These are phyloP conservation scores for Monosporozyma yasuniensis DNA, from an alignment of 805 yeast species.

Conservation along the genomic window DNA sequence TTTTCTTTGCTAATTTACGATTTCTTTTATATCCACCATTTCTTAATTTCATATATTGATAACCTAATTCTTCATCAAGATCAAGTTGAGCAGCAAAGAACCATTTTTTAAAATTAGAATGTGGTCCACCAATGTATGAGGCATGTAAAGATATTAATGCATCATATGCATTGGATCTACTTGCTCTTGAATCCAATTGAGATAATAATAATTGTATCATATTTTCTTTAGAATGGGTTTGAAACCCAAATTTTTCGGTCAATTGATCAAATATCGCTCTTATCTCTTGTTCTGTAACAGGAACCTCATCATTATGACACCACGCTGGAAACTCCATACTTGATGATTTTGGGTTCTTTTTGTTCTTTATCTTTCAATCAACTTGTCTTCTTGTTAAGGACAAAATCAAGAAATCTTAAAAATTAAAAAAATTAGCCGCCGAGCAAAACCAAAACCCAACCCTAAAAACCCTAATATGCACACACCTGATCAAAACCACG, in stretches of 20 bases:
- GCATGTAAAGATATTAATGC: slow-evolving; percentile 76
- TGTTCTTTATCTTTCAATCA: not conserved
- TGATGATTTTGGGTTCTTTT: slow-evolving; percentile 4
- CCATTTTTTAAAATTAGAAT: slow-evolving; percentile 86
- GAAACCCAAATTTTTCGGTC: slow-evolving; percentile 72
- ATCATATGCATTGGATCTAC: slow-evolving; percentile 60
- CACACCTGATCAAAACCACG: too few species aligned
- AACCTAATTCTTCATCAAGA: slow-evolving; percentile 59
- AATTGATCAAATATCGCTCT: slow-evolving; percentile 49
- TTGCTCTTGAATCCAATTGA: slow-evolving; percentile 77
- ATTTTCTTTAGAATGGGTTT: slow-evolving; percentile 64
- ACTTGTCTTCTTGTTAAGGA: not conserved
- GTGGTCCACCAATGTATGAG: slow-evolving; percentile 86
- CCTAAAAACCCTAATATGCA: not conserved
- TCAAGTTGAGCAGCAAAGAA: slow-evolving; percentile 79
- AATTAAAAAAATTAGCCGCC: not conserved
- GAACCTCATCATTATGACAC: slow-evolving; percentile 46
- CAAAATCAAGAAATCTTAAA: not conserved
- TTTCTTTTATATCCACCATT: slow-evolving; percentile 39
- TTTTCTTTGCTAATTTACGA: slow-evolving; percentile 36
- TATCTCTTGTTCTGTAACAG: slow-evolving; percentile 63
- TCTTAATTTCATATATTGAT: slow-evolving; percentile 43
- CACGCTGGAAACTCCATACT: slow-evolving; percentile 29
- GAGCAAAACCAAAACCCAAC: not conserved
- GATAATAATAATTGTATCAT: slow-evolving; percentile 75